Percentiles rank a stretch among this genome's conserved stretches.
These are phyloP conservation scores for Aegilops tauschii DNA, from an alignment of 176 grass and related monocot genomes.

Conservation along the genomic window DNA sequence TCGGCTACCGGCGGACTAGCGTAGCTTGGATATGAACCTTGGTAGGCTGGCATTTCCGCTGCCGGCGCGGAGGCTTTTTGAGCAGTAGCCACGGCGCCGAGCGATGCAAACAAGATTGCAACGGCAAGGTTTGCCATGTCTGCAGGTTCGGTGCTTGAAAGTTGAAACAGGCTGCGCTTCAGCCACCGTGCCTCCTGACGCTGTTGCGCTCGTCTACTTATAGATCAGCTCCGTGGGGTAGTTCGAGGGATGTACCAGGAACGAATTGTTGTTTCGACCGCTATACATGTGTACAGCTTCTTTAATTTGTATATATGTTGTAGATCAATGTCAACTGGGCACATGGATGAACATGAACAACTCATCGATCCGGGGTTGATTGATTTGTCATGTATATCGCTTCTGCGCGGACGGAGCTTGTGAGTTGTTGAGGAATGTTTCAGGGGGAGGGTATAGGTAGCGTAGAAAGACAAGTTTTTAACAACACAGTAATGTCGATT, in stretches of 20 bases:
- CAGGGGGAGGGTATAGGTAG: background rate
- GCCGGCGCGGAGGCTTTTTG: background rate
- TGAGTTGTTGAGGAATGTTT: background rate
- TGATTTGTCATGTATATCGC: background rate
- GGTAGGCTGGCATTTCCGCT: background rate
- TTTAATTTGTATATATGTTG: background rate
- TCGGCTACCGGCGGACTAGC: no score
- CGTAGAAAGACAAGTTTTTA: background rate
- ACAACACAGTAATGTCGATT: background rate
- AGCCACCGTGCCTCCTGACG: background rate
- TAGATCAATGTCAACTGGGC: background rate
- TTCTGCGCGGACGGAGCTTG: background rate
- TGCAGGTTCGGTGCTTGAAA: background rate
- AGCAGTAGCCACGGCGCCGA: background rate
- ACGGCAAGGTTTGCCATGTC: background rate
- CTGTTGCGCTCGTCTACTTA: background rate
- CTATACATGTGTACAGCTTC: background rate
- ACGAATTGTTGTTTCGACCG: background rate
- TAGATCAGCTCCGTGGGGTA: background rate
- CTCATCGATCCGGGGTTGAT: background rate
- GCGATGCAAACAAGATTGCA: background rate
- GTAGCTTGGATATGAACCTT: background rate
- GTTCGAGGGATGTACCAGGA: background rate
- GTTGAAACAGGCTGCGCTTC: background rate
- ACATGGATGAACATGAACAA: slow-evolving; percentile 19